A percentile compares a stretch with the other conserved stretches of the same genome.
phyloP scores from a whole-genome alignment of 140 eudicot genomes.

The Eryngium alpinum region DNA sequence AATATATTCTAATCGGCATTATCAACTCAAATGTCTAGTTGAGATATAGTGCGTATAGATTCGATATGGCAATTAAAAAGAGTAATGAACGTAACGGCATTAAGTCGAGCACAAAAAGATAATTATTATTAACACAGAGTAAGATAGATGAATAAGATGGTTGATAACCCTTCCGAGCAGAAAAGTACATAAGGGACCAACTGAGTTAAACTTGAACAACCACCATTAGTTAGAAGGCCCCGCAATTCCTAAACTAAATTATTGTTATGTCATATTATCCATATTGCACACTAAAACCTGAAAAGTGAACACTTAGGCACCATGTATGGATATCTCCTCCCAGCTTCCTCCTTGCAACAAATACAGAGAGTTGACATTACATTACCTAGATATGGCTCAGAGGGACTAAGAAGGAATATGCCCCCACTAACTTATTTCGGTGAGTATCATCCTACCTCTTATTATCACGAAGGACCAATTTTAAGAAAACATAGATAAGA shows the following conservation, averaged over 20 bases:
- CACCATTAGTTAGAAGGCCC: not conserved
- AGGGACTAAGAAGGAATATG: not conserved
- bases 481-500: not conserved
- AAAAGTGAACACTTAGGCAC: not conserved
- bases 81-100: not conserved
- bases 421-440: not conserved
- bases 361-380: not conserved
- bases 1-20: not conserved
- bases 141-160: too few relatives aligned
- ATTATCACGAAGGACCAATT: not conserved
- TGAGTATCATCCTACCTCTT: not conserved
- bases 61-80: not conserved
- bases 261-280: not conserved
- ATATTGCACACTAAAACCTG: not conserved
- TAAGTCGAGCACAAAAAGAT: not conserved
- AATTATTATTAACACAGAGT: too few relatives aligned
- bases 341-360: not conserved
- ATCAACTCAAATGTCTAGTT: not conserved
- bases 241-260: not conserved
- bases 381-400: not conserved
- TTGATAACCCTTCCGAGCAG: too few relatives aligned
- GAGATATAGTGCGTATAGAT: not conserved
- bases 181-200: not conserved
- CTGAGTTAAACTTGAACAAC: not conserved
- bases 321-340: not conserved